Conservation (phyloP, 2,329 filamentous ascomycete genomes). For the Diplocarpon mali region DNA sequence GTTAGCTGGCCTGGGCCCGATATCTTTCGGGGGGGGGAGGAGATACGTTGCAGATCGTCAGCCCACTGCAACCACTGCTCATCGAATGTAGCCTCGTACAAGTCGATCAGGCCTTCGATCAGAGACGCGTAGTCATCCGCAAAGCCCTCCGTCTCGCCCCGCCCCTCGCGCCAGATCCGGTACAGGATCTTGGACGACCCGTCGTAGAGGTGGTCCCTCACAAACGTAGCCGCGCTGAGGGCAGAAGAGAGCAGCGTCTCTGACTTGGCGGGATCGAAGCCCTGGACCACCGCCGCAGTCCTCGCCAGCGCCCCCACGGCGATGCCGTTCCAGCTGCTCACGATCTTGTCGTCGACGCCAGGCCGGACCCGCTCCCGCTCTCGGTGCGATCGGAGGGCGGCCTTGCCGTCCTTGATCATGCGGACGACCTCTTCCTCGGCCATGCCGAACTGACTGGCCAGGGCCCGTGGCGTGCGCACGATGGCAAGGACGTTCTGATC, state of each 20-base stretch:
- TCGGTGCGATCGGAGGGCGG: slow-evolving; percentile 59
- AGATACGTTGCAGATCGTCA: slow-evolving; percentile 60
- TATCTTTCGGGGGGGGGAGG: neutral
- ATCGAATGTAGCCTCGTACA: slow-evolving; percentile 76
- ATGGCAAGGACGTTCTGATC: slow-evolving; percentile 83
- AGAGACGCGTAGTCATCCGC: slow-evolving; percentile 93
- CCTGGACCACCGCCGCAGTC: slow-evolving; percentile 55
- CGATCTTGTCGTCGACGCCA: slow-evolving; percentile 75
- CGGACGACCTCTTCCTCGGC: slow-evolving; percentile 56
- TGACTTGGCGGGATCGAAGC: slow-evolving; percentile 45
- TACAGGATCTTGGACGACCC: slow-evolving; percentile 49
- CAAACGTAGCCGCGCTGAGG: slow-evolving; percentile 57
- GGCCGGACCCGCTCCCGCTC: slow-evolving; percentile 67
- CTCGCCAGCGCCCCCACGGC: slow-evolving; percentile 75
- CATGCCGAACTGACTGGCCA: slow-evolving; percentile 67
- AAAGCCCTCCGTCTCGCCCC: slow-evolving; percentile 60
- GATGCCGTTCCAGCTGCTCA: slow-evolving; percentile 80
- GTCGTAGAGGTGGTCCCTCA: slow-evolving; percentile 65
- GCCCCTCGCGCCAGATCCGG: slow-evolving; percentile 59
- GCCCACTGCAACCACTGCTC: slow-evolving; percentile 70
- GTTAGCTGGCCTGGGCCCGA: slow-evolving; percentile 4
- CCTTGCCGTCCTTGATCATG: slow-evolving; percentile 55
- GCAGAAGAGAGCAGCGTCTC: slow-evolving; percentile 55
- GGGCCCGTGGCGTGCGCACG: slow-evolving; percentile 51
- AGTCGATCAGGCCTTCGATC: slow-evolving; percentile 67